phyloP scores from a whole-genome alignment of 768 basidiomycete species.

The Trametes cingulata region DNA sequence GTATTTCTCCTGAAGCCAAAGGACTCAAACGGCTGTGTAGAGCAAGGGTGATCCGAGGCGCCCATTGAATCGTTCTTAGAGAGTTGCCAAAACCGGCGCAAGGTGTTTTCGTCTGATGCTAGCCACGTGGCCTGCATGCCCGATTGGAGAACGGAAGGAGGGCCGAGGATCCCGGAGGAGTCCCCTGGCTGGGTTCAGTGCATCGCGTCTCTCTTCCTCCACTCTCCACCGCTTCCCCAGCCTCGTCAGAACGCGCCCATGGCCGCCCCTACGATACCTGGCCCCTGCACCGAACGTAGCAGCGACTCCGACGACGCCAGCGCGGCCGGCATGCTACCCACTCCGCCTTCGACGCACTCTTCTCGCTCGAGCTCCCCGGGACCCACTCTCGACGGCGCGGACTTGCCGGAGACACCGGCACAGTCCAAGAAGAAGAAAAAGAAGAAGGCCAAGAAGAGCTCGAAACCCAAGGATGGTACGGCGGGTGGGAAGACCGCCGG shows the following conservation, averaged over 20 bases:
- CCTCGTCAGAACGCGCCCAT: neutral
- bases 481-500: slow-evolving; percentile 19
- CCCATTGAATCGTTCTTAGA: neutral
- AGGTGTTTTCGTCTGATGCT: neutral
- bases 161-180: neutral
- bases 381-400: slow-evolving; percentile 27
- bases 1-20: no score
- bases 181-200: neutral
- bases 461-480: slow-evolving; percentile 45
- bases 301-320: neutral
- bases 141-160: neutral
- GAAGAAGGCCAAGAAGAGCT: slow-evolving; percentile 65
- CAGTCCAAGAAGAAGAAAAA: slow-evolving; percentile 65
- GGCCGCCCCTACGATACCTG: neutral
- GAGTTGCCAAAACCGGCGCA: neutral
- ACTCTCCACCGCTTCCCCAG: neutral
- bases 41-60: no score
- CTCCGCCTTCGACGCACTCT: slow-evolving; percentile 25
- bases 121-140: neutral
- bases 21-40: no score
- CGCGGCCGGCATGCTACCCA: slow-evolving; percentile 12
- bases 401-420: slow-evolving; percentile 24
- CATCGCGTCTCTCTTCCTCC: neutral
- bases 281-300: neutral
- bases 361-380: slow-evolving; percentile 30